Base-by-base conservation (phyloP, 805 yeast species). In the Cyberlindnera euphorbiae region DNA sequence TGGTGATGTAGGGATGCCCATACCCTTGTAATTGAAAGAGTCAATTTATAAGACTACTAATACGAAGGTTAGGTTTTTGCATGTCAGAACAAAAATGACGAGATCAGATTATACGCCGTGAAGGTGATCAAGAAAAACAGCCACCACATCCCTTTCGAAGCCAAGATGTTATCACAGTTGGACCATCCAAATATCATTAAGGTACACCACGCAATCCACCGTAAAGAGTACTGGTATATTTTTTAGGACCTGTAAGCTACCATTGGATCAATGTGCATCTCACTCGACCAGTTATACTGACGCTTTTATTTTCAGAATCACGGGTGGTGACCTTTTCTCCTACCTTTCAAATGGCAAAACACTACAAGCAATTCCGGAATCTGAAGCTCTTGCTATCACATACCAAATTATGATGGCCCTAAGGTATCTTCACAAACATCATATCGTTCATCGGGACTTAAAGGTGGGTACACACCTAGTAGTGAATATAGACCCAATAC, bases 401-500 rank as follows among this genome's bases (percentile, higher is more conserved):
- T 79, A 56, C 44, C 89, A 82, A 50, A 60, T 81, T 3, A 54
- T 77, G 19, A 59, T 62, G 32, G 87, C 84, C 0, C 54, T 82
- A 10, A 50, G 59, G 19, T 87, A 82, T 53, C 63, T 90, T 35
- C 98, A 90, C 58, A 50, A 58, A 6, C 63, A 73, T 38, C 59
- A 71, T 42, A 74, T 89, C 19, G 85, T 89, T 9, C 98, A 90
- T 59, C 76, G 97, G 39, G 98, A 90, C 53, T 72, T 90, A 47
- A 90, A 19, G 22, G 22, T 19, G 9, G 22, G 22, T 19, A n/a
- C n/a, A n/a, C n/a, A n/a, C n/a, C n/a, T n/a, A n/a, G n/a, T n/a
- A n/a, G n/a, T n/a, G n/a, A n/a, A n/a, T n/a, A n/a, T n/a, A n/a
- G n/a, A n/a, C n/a, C n/a, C n/a, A n/a, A n/a, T n/a, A n/a, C n/a